Percentiles rank a stretch among this genome's conserved stretches.
These are phyloP conservation scores for Mucuna pruriens DNA, from an alignment of 306 rosid genomes.

Conservation along the genomic window DNA sequence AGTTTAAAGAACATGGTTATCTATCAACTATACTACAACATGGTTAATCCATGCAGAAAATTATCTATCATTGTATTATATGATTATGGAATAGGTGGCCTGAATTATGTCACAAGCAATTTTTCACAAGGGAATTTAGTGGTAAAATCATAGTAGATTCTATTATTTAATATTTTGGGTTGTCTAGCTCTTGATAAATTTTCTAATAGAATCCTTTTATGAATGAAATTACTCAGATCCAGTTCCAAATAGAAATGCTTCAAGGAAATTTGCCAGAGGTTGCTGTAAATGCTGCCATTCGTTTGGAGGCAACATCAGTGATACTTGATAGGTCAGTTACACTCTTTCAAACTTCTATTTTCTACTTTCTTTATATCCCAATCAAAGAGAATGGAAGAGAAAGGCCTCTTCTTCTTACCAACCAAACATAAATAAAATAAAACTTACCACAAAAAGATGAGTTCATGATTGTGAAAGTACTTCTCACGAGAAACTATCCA, in stretches of 20 bases:
- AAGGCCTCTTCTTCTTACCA: not conserved
- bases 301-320: slow-evolving; percentile 57
- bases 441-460: not conserved
- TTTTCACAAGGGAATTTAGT: not conserved
- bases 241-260: slow-evolving; percentile 52
- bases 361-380: not conserved
- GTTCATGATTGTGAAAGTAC: not conserved
- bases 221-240: slow-evolving; percentile 47
- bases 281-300: slow-evolving; percentile 49
- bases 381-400: not conserved
- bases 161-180: not conserved
- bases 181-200: not conserved
- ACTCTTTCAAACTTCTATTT: not conserved
- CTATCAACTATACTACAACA: too few species aligned
- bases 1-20: too few species aligned
- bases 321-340: slow-evolving; percentile 69
- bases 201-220: not conserved
- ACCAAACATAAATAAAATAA: not conserved
- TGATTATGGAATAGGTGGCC: not conserved
- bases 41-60: not conserved
- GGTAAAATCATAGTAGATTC: not conserved
- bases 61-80: not conserved
- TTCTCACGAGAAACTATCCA: not conserved
- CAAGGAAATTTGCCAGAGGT: slow-evolving; percentile 52
- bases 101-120: not conserved